phyloP scores from a whole-genome alignment of 2,329 filamentous ascomycete genomes.

The Davidsoniella australis region DNA sequence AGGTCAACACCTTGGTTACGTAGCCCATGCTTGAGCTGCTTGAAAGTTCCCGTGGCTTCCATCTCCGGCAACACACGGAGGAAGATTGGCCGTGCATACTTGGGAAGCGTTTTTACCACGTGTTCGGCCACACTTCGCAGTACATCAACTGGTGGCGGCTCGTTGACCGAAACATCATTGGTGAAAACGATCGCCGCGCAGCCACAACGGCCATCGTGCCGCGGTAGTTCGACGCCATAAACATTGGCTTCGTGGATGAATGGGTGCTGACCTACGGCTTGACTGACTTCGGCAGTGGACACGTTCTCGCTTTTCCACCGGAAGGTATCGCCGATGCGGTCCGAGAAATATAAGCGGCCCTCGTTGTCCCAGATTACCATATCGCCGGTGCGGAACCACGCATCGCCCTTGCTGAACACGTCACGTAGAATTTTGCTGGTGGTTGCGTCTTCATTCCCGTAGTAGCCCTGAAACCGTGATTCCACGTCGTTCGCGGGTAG shows the following conservation, averaged over 20 bases:
- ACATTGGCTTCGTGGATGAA: conserved; percentile 65
- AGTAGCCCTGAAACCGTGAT: conserved; percentile 65
- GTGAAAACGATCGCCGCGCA: conserved; percentile 55
- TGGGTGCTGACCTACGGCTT: conserved; percentile 50
- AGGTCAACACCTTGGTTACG: conserved; percentile 61
- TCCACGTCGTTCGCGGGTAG: conserved; percentile 48
- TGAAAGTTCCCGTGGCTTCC: conserved; percentile 67
- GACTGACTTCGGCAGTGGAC: conserved; percentile 65
- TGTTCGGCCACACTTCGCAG: conserved; percentile 46
- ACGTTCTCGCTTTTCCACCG: conserved; percentile 76
- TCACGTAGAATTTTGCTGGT: conserved; percentile 56
- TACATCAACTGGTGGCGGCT: conserved; percentile 24
- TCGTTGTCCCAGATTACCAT: conserved; percentile 54
- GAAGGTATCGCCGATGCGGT: conserved; percentile 64
- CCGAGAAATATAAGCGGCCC: conserved; percentile 62
- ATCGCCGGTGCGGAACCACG: conserved; percentile 75
- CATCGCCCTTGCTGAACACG: conserved; percentile 60
- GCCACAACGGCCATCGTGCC: conserved; percentile 70
- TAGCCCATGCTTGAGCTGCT: conserved; percentile 66
- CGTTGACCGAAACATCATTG: conserved; percentile 22
- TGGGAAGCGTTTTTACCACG: conserved; percentile 40
- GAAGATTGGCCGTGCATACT: conserved; percentile 64
- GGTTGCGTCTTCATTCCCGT: conserved; percentile 53
- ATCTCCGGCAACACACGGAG: conserved; percentile 45
- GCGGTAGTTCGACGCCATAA: conserved; percentile 63